Percentiles rank a stretch among this genome's conserved stretches.
Conservation (phyloP, 1,284 basidiomycete species). For the Naganishia sp. region DNA sequence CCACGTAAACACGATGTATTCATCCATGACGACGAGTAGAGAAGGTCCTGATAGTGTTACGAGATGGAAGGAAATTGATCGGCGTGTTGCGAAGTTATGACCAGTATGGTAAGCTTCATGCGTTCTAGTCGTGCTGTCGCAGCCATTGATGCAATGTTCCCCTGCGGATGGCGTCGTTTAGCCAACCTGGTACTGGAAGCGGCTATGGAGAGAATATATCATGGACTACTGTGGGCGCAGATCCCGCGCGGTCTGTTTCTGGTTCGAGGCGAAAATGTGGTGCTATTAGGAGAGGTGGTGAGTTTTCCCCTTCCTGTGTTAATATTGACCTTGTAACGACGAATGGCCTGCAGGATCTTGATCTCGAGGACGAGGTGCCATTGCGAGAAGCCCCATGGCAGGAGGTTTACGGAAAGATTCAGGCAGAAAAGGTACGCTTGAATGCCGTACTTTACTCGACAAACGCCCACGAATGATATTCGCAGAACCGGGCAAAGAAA, state of each 20-base stretch:
- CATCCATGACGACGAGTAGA: conserved; percentile 59
- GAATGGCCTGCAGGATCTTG: conserved; percentile 70
- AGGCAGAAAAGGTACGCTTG: conserved; percentile 59
- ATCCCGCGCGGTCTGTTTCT: conserved; percentile 70
- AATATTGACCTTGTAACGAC: too few relatives aligned
- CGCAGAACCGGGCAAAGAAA: conserved; percentile 47
- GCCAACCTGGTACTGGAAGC: conserved; percentile 92
- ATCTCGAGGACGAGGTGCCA: conserved; percentile 84
- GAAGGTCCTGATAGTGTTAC: conserved; percentile 95
- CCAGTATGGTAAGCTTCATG: conserved; percentile 80
- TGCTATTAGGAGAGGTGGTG: conserved; percentile 94
- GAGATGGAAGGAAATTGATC: conserved; percentile 94
- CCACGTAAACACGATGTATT: not conserved
- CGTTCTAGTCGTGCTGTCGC: not conserved
- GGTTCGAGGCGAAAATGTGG: conserved; percentile 98
- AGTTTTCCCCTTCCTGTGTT: conserved; percentile 49
- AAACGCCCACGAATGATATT: conserved; percentile 2
- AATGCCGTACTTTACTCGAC: not conserved
- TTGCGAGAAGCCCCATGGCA: conserved; percentile 71
- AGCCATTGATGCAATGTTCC: not conserved
- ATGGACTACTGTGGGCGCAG: conserved; percentile 42
- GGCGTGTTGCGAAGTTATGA: conserved; percentile 97
- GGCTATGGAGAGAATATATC: conserved; percentile 61
- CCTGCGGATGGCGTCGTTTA: conserved; percentile 46
- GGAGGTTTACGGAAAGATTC: conserved; percentile 69